Base-by-base conservation (phyloP, 257 asterid species). In the Ocimum tenuiflorum region DNA sequence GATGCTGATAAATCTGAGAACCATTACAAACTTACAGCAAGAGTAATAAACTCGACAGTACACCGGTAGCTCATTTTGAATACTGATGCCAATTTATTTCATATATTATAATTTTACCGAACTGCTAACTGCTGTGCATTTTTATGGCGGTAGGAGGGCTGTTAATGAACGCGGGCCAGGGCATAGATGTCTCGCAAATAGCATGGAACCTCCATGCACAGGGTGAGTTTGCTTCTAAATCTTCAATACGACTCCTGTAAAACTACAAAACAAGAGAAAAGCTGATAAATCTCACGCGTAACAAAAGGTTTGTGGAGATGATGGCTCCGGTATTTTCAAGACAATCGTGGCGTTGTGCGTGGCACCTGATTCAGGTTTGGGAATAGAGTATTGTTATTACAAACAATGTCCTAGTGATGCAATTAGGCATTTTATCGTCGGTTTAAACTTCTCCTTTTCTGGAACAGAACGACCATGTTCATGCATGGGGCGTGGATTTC, bases 301-400 rank as follows among this genome's bases (percentile, higher is more conserved):
- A 27, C 31, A 29, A 50, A 79, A 86, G 95, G 78, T 86, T 81
- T 73, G 91, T 84, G 70, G 95, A 88, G 82, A 81, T 84, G 95
- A 86, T 86, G 96, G 94, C 94, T 77, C 94, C 94, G 3, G 91
- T 84, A 65, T 88, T 88, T 75, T 86, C 96, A 2, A 74, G 71
- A 46, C 81, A 76, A 71, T 84, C 89, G 0, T 88, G 94, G 96
- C 94, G 84, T 39, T 88, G 95, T 45, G 75, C 79, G 0, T 88
- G 96, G 95, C 72, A 83, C 75, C 78, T 88, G 85, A 82, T 88
- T 73, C 96, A 88, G 94, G 95, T 88, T 36, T 29, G 67, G 53
- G n/a, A 51, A 33, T 31, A n/a, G n/a, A n/a, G n/a, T n/a, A n/a
- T n/a, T n/a, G n/a, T n/a, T n/a, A n/a, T n/a, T n/a, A n/a, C n/a